phyloP scores from a whole-genome alignment of 2,329 filamentous ascomycete species.

The Xylariaceae sp. region DNA sequence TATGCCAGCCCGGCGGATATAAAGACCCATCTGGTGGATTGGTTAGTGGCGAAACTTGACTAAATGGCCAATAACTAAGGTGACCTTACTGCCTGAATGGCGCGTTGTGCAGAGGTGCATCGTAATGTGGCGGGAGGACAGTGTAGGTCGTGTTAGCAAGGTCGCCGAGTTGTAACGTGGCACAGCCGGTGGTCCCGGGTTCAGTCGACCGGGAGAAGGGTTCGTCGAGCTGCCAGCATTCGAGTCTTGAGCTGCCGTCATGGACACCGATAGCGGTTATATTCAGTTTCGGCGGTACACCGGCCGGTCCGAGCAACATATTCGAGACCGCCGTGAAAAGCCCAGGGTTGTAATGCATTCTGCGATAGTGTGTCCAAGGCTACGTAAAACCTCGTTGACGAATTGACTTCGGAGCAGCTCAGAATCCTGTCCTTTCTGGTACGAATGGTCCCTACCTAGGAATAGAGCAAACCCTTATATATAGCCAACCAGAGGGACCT shows the following conservation, averaged over 20 bases:
- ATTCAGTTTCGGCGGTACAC: slow-evolving; percentile 36
- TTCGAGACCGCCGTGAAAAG: not conserved
- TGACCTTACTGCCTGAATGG: slow-evolving; percentile 45
- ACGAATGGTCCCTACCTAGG: too few relatives aligned
- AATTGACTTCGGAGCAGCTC: too few relatives aligned
- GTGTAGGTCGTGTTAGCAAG: slow-evolving; percentile 40
- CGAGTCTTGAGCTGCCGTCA: slow-evolving; percentile 42
- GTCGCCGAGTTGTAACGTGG: slow-evolving; percentile 36
- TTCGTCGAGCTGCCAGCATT: slow-evolving; percentile 47
- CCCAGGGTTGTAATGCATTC: slow-evolving; percentile 5
- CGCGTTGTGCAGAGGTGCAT: slow-evolving; percentile 46
- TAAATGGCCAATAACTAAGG: not conserved
- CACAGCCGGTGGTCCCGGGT: slow-evolving; percentile 38
- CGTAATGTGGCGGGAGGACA: slow-evolving; percentile 41
- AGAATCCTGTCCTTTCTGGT: too few relatives aligned
- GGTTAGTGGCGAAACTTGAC: not conserved
- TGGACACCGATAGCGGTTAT: slow-evolving; percentile 42
- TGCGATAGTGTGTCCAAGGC: not conserved
- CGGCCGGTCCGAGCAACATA: not conserved
- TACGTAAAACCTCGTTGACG: too few relatives aligned
- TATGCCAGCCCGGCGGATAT: slow-evolving; percentile 45
- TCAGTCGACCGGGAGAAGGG: slow-evolving; percentile 39
- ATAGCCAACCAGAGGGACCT: too few relatives aligned
- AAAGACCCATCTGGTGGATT: slow-evolving; percentile 36
- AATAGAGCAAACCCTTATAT: too few relatives aligned